Evolutionary conservation across 2,329 filamentous ascomycete genomes (phyloP).

Genomic region (Ophiostoma pallidulum): DNA sequence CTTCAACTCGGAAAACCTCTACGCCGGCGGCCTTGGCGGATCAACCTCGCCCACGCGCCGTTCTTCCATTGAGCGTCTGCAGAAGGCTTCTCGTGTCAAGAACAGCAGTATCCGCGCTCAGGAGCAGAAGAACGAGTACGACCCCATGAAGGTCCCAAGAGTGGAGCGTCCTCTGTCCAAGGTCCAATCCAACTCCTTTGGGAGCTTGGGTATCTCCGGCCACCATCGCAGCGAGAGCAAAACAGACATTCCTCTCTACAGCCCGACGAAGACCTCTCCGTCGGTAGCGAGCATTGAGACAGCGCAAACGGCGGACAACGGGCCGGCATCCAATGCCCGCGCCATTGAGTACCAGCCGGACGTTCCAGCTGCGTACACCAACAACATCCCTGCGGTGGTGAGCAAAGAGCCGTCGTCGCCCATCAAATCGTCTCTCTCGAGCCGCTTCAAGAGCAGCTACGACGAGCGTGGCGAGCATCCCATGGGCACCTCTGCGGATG

Average conservation of each 20-base stretch:
- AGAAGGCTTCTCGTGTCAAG: constrained; percentile 89
- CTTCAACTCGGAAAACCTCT: constrained; percentile 64
- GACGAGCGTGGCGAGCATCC: constrained; percentile 63
- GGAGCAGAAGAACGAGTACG: constrained; percentile 87
- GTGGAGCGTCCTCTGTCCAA: constrained; percentile 76
- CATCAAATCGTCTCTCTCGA: constrained; percentile 78
- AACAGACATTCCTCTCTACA: constrained; percentile 48
- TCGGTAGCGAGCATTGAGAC: constrained; percentile 19
- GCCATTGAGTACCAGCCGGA: constrained; percentile 11
- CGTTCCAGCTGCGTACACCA: too few relatives aligned
- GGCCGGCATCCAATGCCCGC: too few relatives aligned
- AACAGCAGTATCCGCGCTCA: constrained; percentile 96
- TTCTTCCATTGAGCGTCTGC: constrained; percentile 89
- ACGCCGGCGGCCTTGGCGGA: constrained; percentile 46
- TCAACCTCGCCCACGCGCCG: constrained; percentile 67
- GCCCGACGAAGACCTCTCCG: constrained; percentile 37
- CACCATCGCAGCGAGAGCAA: constrained; percentile 50
- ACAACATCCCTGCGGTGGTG: constrained; percentile 24
- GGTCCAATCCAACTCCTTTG: constrained; percentile 63
- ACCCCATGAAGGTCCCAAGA: constrained; percentile 65
- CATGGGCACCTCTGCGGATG: constrained; percentile 50
- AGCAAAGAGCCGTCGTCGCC: constrained; percentile 69
- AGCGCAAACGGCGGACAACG: too few relatives aligned
- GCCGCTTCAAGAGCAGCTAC: constrained; percentile 56
- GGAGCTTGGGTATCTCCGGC: constrained; percentile 44